These are phyloP conservation scores for Podaxis rugospora DNA, from an alignment of 768 basidiomycete genomes.

Conservation along the genomic window DNA sequence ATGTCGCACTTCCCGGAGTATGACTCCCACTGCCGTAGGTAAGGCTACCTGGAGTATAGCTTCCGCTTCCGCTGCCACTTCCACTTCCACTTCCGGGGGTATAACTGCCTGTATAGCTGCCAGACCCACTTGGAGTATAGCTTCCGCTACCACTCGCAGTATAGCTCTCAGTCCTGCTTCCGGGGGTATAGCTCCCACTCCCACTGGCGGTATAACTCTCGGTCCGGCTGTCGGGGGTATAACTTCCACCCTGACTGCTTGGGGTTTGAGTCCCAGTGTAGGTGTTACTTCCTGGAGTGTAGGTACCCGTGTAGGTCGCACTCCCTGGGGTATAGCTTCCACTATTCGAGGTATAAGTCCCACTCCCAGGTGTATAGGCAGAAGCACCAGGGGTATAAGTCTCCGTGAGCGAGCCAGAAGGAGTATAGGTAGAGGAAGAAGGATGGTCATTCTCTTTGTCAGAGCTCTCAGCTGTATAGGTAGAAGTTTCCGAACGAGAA, in stretches of 20 bases:
- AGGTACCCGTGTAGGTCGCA: conserved; percentile 22
- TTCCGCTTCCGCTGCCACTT: conserved; percentile 13
- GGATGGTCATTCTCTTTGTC: conserved; percentile 53
- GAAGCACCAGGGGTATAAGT: conserved; percentile 4
- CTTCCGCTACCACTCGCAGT: conserved; percentile 18
- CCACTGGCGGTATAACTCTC: conserved; percentile 26
- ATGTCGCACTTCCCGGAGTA: conserved; percentile 13
- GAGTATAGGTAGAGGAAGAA: neutral
- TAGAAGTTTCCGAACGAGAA: conserved; percentile 39
- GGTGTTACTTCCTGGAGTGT: conserved; percentile 19
- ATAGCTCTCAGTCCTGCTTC: conserved; percentile 22
- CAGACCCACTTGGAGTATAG: conserved; percentile 1
- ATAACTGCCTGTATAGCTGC: neutral
- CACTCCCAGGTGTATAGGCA: conserved; percentile 18
- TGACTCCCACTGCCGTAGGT: conserved; percentile 17
- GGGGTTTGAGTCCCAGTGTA: conserved; percentile 21
- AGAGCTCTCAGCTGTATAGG: conserved; percentile 38
- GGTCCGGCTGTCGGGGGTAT: conserved; percentile 14
- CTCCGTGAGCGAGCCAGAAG: neutral
- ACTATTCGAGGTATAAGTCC: conserved; percentile 18
- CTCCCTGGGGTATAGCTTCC: conserved; percentile 25
- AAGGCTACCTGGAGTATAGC: conserved; percentile 11
- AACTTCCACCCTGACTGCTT: conserved; percentile 14
- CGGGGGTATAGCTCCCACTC: conserved; percentile 7
- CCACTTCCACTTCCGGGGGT: conserved; percentile 3